phyloP scores from a whole-genome alignment of 306 rosid genomes.

The Quercus cerris region DNA sequence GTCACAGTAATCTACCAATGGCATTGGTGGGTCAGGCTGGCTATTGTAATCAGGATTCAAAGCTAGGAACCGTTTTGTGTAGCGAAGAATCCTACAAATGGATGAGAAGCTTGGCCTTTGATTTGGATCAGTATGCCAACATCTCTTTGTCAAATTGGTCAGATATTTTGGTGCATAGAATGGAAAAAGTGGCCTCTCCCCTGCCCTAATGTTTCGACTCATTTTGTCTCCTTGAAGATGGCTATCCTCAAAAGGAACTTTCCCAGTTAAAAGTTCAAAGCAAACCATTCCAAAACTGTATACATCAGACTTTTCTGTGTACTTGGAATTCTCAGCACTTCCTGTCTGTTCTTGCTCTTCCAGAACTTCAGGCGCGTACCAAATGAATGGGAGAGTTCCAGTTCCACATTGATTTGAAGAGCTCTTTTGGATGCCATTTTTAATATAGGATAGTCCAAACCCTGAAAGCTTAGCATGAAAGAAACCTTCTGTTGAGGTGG shows the following conservation, averaged over 20 bases:
- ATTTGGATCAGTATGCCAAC: constrained; percentile 79
- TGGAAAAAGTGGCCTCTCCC: constrained; percentile 87
- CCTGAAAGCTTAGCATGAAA: constrained; percentile 70
- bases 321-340: constrained; percentile 34
- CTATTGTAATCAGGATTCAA: constrained; percentile 60
- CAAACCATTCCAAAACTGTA: constrained; percentile 96
- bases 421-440: constrained; percentile 39
- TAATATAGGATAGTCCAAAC: constrained; percentile 51
- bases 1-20: constrained; percentile 70
- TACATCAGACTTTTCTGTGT: constrained; percentile 75
- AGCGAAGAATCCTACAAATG: constrained; percentile 78
- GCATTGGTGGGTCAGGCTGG: constrained; percentile 53
- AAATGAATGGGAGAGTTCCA: constrained; percentile 57
- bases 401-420: constrained; percentile 58
- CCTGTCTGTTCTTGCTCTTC: constrained; percentile 73
- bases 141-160: constrained; percentile 73
- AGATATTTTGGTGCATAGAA: constrained; percentile 57
- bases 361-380: constrained; percentile 90
- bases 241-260: constrained; percentile 91
- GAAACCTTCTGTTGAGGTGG: constrained; percentile 58
- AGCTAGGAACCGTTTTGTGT: constrained; percentile 51
- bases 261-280: constrained; percentile 85
- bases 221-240: constrained; percentile 92
- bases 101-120: constrained; percentile 85
- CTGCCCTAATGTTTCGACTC: constrained; percentile 86